These are phyloP conservation scores for Hemisphaericaspora xylofermentans DNA, from an alignment of 1,139 yeast species.

Conservation along the genomic window DNA sequence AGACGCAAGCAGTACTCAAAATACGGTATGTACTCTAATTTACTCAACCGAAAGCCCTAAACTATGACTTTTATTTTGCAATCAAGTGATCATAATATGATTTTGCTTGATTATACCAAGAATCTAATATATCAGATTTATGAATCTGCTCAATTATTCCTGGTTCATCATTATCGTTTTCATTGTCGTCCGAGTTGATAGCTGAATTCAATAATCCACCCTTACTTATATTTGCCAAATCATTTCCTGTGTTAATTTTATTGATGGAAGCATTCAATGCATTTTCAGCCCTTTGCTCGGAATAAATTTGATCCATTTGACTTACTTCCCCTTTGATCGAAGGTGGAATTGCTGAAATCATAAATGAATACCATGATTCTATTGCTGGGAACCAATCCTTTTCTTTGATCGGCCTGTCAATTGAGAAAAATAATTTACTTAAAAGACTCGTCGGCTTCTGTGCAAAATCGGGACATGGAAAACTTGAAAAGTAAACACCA, in stretches of 20 bases:
- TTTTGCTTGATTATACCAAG: conserved; percentile 3
- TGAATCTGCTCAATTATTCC: conserved; percentile 2
- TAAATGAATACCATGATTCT: conserved; percentile 28
- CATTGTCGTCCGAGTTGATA: conserved; percentile 1
- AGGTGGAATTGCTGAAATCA: conserved; percentile 33
- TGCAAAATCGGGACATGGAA: neutral
- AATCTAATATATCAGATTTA: conserved; percentile 3
- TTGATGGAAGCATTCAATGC: conserved; percentile 3
- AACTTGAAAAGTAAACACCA: neutral
- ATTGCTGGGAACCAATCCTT: conserved; percentile 20
- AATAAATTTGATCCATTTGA: conserved; percentile 40
- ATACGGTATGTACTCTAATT: neutral
- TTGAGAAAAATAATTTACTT: conserved; percentile 18
- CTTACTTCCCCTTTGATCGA: conserved; percentile 28
- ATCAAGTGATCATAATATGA: conserved; percentile 3
- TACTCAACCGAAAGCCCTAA: neutral
- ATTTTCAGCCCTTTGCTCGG: conserved; percentile 34
- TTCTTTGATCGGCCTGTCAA: conserved; percentile 20
- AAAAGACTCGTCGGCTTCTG: conserved; percentile 2
- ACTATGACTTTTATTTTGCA: neutral
- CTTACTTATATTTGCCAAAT: conserved; percentile 12
- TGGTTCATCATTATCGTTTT: conserved; percentile 3
- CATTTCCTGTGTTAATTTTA: conserved; percentile 6
- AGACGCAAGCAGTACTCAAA: neutral
- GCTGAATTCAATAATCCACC: conserved; percentile 12